A percentile compares a stretch with the other conserved stretches of the same genome.
phyloP scores from a whole-genome alignment of 768 basidiomycete genomes.

The Boletus rex-veris region DNA sequence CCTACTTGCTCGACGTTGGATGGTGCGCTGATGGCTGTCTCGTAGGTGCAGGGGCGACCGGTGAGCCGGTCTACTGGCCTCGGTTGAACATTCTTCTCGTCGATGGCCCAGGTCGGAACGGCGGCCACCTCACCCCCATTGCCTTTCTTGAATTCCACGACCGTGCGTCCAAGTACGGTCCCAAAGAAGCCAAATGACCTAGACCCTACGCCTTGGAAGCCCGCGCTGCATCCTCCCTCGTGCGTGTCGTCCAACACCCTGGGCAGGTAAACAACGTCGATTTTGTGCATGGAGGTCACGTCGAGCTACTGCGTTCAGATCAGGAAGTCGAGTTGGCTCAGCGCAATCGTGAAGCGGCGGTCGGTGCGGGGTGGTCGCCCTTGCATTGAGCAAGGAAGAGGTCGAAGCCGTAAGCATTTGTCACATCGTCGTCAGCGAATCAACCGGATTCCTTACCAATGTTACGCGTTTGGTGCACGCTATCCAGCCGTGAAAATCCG shows the following conservation, averaged over 20 bases:
- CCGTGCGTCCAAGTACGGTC: slow-evolving; percentile 40
- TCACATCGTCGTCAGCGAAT: neutral
- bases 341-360: slow-evolving; percentile 52
- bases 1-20: neutral
- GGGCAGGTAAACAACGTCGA: slow-evolving; percentile 52
- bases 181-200: slow-evolving; percentile 53
- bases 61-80: slow-evolving; percentile 31
- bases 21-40: neutral
- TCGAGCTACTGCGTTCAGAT: slow-evolving; percentile 46
- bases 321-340: slow-evolving; percentile 38
- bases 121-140: slow-evolving; percentile 65
- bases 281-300: slow-evolving; percentile 55
- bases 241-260: slow-evolving; percentile 45
- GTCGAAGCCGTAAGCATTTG: slow-evolving; percentile 42
- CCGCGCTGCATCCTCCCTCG: slow-evolving; percentile 47
- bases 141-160: slow-evolving; percentile 45
- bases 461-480: slow-evolving; percentile 33
- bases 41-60: slow-evolving; percentile 73
- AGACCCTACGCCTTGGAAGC: slow-evolving; percentile 55
- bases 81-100: neutral
- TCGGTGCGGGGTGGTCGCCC: slow-evolving; percentile 46
- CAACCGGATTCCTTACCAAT: neutral
- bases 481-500: slow-evolving; percentile 49
- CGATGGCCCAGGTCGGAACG: slow-evolving; percentile 60
- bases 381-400: slow-evolving; percentile 47